Conservation (phyloP, 1,284 basidiomycete species). For the Moesziomyces parantarcticus region DNA sequence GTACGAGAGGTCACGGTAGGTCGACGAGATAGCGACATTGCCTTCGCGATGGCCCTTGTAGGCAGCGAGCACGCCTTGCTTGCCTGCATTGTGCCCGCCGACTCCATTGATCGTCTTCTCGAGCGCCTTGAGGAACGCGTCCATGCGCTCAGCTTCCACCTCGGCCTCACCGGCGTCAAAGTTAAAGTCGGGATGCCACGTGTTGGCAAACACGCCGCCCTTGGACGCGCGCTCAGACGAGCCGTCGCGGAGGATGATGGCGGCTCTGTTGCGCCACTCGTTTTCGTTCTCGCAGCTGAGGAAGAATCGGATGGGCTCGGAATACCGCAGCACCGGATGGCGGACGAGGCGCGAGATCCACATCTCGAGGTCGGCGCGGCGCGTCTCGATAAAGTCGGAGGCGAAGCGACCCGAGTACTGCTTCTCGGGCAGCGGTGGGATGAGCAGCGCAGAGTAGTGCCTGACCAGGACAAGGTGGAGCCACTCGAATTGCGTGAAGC, state of each 20-base stretch:
- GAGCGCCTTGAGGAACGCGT: constrained; percentile 32
- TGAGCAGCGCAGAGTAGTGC: constrained; percentile 78
- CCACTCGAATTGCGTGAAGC: constrained; percentile 85
- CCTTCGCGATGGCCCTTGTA: constrained; percentile 35
- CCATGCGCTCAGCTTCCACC: constrained; percentile 39
- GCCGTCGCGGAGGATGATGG: constrained; percentile 12
- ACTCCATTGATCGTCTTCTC: constrained; percentile 53
- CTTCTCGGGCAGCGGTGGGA: constrained; percentile 84
- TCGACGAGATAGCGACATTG: constrained; percentile 22
- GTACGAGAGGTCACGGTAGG: constrained; percentile 54
- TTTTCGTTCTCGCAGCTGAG: constrained; percentile 67
- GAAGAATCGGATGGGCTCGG: constrained; percentile 84
- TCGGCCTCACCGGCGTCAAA: constrained; percentile 71
- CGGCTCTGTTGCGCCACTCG: constrained; percentile 33
- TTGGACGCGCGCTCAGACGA: not conserved
- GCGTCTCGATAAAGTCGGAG: constrained; percentile 81
- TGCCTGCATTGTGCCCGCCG: constrained; percentile 34
- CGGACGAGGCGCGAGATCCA: constrained; percentile 78
- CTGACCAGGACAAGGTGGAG: constrained; percentile 77
- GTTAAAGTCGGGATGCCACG: constrained; percentile 86
- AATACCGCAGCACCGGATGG: constrained; percentile 82
- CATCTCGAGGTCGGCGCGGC: constrained; percentile 80
- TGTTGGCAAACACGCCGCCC: constrained; percentile 76
- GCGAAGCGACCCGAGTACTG: constrained; percentile 83
- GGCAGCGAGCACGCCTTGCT: constrained; percentile 41